Conservation (phyloP, 352 stramenopile species). For the Phytophthora colocasiae region DNA sequence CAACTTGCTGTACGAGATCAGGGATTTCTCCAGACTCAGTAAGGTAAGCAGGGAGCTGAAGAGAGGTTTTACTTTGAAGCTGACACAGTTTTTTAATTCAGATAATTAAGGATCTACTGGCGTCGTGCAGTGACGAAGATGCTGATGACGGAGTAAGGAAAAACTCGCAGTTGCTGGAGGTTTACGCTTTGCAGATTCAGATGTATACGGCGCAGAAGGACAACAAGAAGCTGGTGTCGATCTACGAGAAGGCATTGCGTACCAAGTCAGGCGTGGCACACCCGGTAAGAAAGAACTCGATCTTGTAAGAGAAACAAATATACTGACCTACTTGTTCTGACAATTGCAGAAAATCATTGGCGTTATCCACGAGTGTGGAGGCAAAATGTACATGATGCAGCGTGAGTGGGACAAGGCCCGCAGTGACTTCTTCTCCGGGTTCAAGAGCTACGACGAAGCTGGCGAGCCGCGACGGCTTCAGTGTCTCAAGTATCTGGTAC, state of each 20-base stretch:
- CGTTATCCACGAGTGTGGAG: constrained; percentile 95
- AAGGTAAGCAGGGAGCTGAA: constrained; percentile 44
- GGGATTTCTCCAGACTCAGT: constrained; percentile 71
- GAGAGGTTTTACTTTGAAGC: neutral
- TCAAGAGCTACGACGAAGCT: constrained; percentile 97
- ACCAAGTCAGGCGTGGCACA: constrained; percentile 92
- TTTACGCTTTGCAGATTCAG: constrained; percentile 94
- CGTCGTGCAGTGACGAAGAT: constrained; percentile 86
- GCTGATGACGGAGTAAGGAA: constrained; percentile 87
- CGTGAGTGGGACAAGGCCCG: constrained; percentile 93
- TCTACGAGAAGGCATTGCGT: constrained; percentile 91
- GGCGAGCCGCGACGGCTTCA: constrained; percentile 91
- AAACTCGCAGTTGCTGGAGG: constrained; percentile 91
- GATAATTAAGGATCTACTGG: constrained; percentile 88
- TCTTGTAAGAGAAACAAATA: too few species aligned
- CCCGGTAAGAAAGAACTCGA: constrained; percentile 46
- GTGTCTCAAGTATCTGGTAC: constrained; percentile 95
- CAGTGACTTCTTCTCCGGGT: constrained; percentile 95
- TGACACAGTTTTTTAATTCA: constrained; percentile 19
- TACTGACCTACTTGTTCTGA: constrained; percentile 6
- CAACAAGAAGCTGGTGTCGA: constrained; percentile 94
- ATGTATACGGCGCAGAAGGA: constrained; percentile 94
- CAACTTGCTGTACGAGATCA: constrained; percentile 92
- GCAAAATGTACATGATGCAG: constrained; percentile 97
- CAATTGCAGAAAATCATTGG: constrained; percentile 88